These are phyloP conservation scores for Leptosphaerulina australis DNA, from an alignment of 2,329 filamentous ascomycete genomes.

Conservation along the genomic window DNA sequence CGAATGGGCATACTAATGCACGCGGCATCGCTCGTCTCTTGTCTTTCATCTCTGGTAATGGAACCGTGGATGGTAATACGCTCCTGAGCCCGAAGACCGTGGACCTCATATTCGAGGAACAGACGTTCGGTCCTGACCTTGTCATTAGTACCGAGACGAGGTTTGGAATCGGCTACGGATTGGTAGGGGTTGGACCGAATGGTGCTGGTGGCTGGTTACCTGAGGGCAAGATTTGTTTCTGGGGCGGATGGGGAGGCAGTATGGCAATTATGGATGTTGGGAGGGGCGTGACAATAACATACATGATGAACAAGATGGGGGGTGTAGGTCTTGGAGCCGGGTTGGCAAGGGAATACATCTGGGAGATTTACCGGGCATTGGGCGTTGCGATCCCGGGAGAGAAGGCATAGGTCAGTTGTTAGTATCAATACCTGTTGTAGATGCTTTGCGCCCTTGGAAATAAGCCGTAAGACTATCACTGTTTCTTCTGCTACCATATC, in stretches of 20 bases:
- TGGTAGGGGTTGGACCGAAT: conserved; percentile 2
- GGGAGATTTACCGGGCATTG: conserved; percentile 21
- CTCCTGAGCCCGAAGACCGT: conserved; percentile 19
- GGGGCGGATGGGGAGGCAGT: conserved; percentile 30
- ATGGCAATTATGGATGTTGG: conserved; percentile 24
- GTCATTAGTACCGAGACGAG: conserved; percentile 6
- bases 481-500: too few species aligned
- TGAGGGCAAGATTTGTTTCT: conserved; percentile 19
- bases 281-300: conserved; percentile 21
- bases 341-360: conserved; percentile 14
- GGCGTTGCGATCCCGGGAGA: conserved; percentile 5
- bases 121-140: conserved; percentile 15
- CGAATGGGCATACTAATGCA: conserved; percentile 24
- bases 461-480: too few species aligned
- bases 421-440: too few species aligned
- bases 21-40: conserved; percentile 18
- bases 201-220: conserved; percentile 17
- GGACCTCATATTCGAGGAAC: conserved; percentile 21
- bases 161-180: conserved; percentile 21
- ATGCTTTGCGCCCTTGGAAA: too few species aligned
- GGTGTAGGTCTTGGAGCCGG: conserved; percentile 12
- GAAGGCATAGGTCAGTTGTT: not conserved
- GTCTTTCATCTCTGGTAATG: conserved; percentile 13
- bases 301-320: conserved; percentile 32
- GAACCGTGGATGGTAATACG: not conserved